These are phyloP conservation scores for Lophiotrema nucula DNA, from an alignment of 495 filamentous ascomycete species.

Conservation along the genomic window DNA sequence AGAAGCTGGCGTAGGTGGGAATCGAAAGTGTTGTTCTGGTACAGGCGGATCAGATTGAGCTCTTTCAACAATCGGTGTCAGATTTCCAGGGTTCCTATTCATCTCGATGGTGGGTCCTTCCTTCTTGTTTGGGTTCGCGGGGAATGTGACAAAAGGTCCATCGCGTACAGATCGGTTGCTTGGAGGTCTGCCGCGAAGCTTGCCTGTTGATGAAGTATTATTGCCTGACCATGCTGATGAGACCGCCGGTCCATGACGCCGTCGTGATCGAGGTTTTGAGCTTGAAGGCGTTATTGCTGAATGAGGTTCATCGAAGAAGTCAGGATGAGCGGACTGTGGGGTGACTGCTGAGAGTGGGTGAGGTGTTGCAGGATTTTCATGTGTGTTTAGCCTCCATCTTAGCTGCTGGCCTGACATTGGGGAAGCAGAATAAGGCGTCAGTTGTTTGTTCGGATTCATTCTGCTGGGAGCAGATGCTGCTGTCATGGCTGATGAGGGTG, in stretches of 20 bases:
- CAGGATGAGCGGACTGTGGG: constrained; percentile 51
- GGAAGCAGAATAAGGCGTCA: constrained; percentile 38
- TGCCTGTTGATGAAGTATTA: constrained; percentile 64
- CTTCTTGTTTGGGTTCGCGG: constrained; percentile 60
- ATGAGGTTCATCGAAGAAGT: constrained; percentile 57
- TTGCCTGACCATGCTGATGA: constrained; percentile 90
- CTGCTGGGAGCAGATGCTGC: constrained; percentile 26
- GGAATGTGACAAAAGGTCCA: constrained; percentile 86
- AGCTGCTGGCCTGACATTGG: constrained; percentile 42
- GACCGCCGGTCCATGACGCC: constrained; percentile 88
- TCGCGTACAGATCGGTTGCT: constrained; percentile 70
- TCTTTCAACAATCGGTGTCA: constrained; percentile 30
- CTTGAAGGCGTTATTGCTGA: constrained; percentile 66
- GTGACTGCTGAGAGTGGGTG: constrained; percentile 83
- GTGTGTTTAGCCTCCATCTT: constrained; percentile 45
- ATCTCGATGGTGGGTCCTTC: constrained; percentile 39
- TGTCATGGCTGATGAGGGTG: constrained; percentile 33
- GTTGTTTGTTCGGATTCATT: constrained; percentile 27
- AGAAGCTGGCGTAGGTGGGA: constrained; percentile 28
- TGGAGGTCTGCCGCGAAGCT: constrained; percentile 80
- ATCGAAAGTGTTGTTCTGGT: constrained; percentile 29
- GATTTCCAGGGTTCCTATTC: constrained; percentile 19
- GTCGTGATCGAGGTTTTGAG: constrained; percentile 55
- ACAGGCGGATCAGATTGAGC: constrained; percentile 31
- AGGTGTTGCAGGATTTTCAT: constrained; percentile 60